These are phyloP conservation scores for Neonectria punicea DNA, from an alignment of 2,329 filamentous ascomycete genomes.

Conservation along the genomic window DNA sequence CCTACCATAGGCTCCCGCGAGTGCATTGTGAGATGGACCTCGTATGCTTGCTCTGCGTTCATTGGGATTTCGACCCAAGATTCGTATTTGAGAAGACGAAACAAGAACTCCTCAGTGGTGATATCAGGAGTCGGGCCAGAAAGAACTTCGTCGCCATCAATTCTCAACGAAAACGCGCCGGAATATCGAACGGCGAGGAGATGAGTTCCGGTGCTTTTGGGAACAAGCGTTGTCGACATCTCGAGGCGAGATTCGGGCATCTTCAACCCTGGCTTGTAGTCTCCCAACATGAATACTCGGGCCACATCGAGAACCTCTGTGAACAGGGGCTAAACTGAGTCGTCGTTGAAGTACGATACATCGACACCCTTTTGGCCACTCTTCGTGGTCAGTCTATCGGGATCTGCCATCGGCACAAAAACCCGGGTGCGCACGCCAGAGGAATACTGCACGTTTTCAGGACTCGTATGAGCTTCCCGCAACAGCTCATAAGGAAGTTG, in stretches of 20 bases:
- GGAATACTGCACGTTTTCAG: constrained; percentile 8
- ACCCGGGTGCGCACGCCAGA: constrained; percentile 26
- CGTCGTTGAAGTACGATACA: constrained; percentile 23
- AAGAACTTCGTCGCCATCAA: constrained; percentile 16
- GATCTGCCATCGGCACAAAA: constrained; percentile 21
- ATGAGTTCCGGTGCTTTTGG: constrained; percentile 25
- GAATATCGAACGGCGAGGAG: constrained; percentile 25
- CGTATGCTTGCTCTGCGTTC: constrained; percentile 14
- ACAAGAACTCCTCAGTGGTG: constrained; percentile 31
- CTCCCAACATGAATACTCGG: constrained; percentile 23
- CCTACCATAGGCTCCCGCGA: constrained; percentile 8
- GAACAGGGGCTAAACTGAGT: not conserved
- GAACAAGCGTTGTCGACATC: constrained; percentile 13
- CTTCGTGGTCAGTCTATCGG: not conserved
- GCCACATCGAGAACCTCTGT: constrained; percentile 16
- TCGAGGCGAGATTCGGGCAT: constrained; percentile 18
- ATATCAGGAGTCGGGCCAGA: constrained; percentile 6
- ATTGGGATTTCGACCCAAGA: constrained; percentile 20
- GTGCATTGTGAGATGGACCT: constrained; percentile 19
- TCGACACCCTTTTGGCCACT: constrained; percentile 13
- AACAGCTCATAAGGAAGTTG: constrained; percentile 20
- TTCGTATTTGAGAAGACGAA: constrained; percentile 21
- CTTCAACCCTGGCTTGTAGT: constrained; percentile 13
- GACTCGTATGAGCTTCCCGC: not conserved
- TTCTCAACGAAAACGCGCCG: constrained; percentile 12